phyloP scores from a whole-genome alignment of 371 early-diverging fungal genomes.

The Apophysomyces trapeziformis region DNA sequence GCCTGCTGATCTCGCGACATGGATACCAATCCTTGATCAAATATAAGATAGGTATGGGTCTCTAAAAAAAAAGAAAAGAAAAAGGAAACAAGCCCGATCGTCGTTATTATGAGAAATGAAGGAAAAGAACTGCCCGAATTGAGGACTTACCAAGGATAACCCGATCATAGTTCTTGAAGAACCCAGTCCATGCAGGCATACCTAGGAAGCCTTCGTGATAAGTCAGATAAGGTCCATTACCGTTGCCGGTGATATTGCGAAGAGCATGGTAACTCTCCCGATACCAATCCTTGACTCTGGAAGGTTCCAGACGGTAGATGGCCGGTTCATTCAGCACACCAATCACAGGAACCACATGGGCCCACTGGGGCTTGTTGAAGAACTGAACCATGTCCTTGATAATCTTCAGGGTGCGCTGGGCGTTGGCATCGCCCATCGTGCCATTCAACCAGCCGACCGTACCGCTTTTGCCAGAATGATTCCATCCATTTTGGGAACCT shows the following conservation, averaged over 20 bases:
- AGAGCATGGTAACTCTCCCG: constrained; percentile 34
- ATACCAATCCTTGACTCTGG: constrained; percentile 41
- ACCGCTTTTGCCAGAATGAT: constrained; percentile 65
- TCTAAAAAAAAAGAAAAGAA: constrained; percentile 18
- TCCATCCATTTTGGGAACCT: constrained; percentile 82
- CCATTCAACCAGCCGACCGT: constrained; percentile 56
- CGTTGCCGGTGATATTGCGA: constrained; percentile 33
- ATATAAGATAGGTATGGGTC: constrained; percentile 51
- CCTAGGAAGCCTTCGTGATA: constrained; percentile 54
- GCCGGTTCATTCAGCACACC: constrained; percentile 59
- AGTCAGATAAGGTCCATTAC: constrained; percentile 39
- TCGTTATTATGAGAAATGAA: too few relatives aligned
- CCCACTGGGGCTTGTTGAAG: constrained; percentile 53
- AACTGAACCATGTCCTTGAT: constrained; percentile 40
- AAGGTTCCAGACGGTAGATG: constrained; percentile 25
- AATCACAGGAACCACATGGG: constrained; percentile 56
- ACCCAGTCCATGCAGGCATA: constrained; percentile 39
- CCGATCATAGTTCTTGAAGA: constrained; percentile 38
- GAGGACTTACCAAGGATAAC: constrained; percentile 38
- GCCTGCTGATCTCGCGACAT: constrained; percentile 46
- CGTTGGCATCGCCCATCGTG: constrained; percentile 38
- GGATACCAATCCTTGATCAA: constrained; percentile 49
- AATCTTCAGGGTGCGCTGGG: constrained; percentile 36
- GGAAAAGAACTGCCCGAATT: too few relatives aligned
- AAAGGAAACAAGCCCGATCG: too few relatives aligned